phyloP scores from a whole-genome alignment of 495 filamentous ascomycete species.

The Glarea lozoyensis region DNA sequence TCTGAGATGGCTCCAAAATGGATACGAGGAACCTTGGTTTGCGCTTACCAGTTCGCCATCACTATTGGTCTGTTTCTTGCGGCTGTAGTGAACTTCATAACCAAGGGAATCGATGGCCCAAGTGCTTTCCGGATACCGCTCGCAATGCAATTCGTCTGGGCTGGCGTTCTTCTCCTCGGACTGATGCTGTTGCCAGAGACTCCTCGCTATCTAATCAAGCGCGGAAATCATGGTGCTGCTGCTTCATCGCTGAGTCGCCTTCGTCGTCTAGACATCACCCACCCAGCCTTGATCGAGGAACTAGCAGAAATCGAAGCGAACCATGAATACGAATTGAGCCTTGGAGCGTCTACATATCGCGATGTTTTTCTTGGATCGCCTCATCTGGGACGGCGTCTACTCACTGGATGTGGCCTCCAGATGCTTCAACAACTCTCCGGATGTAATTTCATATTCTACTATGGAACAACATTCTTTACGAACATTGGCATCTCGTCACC shows the following conservation, averaged over 20 bases:
- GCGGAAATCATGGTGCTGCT: constrained; percentile 55
- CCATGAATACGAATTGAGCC: constrained; percentile 53
- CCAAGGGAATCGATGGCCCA: constrained; percentile 53
- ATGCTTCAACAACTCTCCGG: constrained; percentile 59
- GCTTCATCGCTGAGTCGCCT: constrained; percentile 53
- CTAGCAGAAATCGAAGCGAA: constrained; percentile 69
- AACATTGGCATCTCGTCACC: constrained; percentile 53
- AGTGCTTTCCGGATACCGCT: constrained; percentile 54
- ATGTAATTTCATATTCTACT: constrained; percentile 56
- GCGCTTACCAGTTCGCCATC: constrained; percentile 76
- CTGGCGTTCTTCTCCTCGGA: constrained; percentile 60
- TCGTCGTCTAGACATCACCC: constrained; percentile 52
- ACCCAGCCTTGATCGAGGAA: constrained; percentile 53
- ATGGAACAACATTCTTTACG: constrained; percentile 62
- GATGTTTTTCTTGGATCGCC: constrained; percentile 48
- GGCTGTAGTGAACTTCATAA: constrained; percentile 64
- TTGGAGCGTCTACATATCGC: constrained; percentile 53
- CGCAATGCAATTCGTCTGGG: constrained; percentile 71
- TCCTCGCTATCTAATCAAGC: constrained; percentile 70
- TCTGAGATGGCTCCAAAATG: constrained; percentile 74
- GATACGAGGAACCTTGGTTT: constrained; percentile 73
- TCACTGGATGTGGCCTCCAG: constrained; percentile 70
- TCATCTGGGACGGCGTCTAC: constrained; percentile 52
- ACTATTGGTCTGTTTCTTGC: constrained; percentile 73
- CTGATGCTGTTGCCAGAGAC: constrained; percentile 74